Percentiles rank a stretch among this genome's conserved stretches.
Evolutionary conservation across 805 yeast genomes (phyloP).

Genomic region (Saccharomyces cerevisiae): DNA sequence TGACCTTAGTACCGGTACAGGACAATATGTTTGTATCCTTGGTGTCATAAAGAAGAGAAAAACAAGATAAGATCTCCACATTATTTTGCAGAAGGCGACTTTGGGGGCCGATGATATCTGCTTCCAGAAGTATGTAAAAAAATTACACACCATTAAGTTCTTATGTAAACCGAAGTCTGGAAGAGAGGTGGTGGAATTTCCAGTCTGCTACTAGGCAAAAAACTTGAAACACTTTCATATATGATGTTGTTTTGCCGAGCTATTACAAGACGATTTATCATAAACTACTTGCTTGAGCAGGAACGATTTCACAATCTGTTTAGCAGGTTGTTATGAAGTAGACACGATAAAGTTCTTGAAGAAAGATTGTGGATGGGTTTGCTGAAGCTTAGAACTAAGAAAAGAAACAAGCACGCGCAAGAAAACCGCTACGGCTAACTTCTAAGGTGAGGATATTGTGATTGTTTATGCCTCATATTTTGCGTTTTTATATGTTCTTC

Average conservation of each 20-base stretch:
- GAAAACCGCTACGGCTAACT: neutral
- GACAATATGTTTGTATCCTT: neutral
- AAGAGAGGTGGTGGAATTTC: neutral
- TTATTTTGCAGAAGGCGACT: neutral
- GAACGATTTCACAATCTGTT: neutral
- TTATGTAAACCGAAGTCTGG: neutral
- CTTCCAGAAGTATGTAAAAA: neutral
- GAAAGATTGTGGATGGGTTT: neutral
- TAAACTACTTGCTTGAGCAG: neutral
- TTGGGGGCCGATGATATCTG: neutral
- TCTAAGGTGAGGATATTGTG: neutral
- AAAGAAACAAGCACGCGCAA: neutral
- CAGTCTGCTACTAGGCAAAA: neutral
- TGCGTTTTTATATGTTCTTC: neutral
- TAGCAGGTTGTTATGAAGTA: neutral
- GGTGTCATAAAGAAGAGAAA: neutral
- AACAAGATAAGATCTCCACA: neutral
- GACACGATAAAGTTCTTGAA: neutral
- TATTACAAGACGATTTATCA: neutral
- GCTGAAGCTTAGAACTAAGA: neutral
- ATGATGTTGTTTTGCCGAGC: neutral
- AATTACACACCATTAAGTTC: neutral
- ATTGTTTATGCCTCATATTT: neutral
- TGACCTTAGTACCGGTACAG: neutral
- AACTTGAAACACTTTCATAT: neutral